These are phyloP conservation scores for Perkinsus chesapeaki DNA, from an alignment of 169 alveolate species.

Conservation along the genomic window DNA sequence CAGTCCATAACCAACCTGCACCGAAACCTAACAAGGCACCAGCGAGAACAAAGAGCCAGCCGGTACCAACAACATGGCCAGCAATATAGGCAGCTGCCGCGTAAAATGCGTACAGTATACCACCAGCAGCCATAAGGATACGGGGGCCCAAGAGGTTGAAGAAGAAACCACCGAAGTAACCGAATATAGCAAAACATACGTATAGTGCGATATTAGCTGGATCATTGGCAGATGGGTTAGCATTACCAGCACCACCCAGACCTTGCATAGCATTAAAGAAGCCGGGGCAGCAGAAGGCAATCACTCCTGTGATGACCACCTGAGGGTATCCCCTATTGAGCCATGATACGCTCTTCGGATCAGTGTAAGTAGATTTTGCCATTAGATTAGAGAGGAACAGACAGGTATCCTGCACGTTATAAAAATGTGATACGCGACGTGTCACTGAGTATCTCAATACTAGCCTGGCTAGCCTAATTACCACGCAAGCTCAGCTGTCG, in stretches of 20 bases:
- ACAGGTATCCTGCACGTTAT: too few species aligned
- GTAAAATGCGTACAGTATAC: background rate
- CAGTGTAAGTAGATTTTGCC: background rate
- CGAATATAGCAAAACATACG: constrained; percentile 5
- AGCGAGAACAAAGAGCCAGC: background rate
- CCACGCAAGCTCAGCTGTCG: background rate
- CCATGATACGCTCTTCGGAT: background rate
- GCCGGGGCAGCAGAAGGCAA: constrained; percentile 33
- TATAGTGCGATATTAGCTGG: background rate
- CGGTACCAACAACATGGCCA: background rate
- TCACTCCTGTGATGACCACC: constrained; percentile 10
- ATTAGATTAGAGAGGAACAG: background rate
- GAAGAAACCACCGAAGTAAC: constrained; percentile 6
- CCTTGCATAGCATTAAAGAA: constrained; percentile 27
- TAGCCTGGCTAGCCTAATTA: background rate
- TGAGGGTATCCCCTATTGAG: background rate
- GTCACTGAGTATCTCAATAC: too few species aligned
- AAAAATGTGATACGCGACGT: background rate
- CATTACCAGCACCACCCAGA: constrained; percentile 13
- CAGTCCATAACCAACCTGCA: constrained; percentile 36
- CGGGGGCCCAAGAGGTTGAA: constrained; percentile 5
- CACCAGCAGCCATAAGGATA: constrained; percentile 1
- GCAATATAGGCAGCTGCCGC: background rate
- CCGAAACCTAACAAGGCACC: constrained; percentile 17
- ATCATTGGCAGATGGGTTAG: background rate